Evolutionary conservation across 2,329 filamentous ascomycete genomes (phyloP).

Genomic region (Aspergillus nomiae): DNA sequence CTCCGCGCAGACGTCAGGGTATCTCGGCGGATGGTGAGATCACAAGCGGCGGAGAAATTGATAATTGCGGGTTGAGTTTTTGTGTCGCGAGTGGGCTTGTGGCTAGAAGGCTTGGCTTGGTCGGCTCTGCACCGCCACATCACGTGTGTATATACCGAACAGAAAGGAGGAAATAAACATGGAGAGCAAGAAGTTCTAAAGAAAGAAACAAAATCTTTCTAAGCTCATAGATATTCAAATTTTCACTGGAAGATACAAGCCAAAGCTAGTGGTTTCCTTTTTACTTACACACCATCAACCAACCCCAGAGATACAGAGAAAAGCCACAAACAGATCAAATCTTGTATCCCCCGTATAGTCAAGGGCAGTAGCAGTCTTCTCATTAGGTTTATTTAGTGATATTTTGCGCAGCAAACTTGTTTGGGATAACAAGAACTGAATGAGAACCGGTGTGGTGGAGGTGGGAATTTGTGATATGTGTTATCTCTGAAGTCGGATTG

Average conservation of each 20-base stretch:
- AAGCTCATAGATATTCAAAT: background rate
- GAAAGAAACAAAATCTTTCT: background rate
- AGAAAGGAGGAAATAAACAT: too few species aligned
- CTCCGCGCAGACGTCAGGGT: constrained; percentile 1
- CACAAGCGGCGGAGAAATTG: background rate
- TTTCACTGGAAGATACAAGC: too few species aligned
- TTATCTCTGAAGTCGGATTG: background rate
- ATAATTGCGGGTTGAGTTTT: constrained; percentile 20
- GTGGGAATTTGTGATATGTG: background rate
- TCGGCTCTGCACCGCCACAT: constrained; percentile 7
- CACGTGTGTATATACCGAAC: background rate
- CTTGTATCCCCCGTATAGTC: too few species aligned
- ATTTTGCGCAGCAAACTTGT: too few species aligned
- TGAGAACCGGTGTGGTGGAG: background rate
- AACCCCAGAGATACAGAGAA: too few species aligned
- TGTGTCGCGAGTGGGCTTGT: constrained; percentile 22
- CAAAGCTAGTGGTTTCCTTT: too few species aligned
- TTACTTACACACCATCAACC: too few species aligned
- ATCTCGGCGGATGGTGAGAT: constrained; percentile 5
- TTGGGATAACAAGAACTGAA: background rate
- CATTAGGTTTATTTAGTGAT: too few species aligned
- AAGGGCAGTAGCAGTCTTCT: too few species aligned
- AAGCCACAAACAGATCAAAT: too few species aligned
- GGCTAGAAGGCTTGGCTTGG: constrained; percentile 16
- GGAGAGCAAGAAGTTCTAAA: too few species aligned